A percentile compares a stretch with the other conserved stretches of the same genome.
Conservation (phyloP, 2,329 filamentous ascomycete species). For the Colletotrichum tanaceti region DNA sequence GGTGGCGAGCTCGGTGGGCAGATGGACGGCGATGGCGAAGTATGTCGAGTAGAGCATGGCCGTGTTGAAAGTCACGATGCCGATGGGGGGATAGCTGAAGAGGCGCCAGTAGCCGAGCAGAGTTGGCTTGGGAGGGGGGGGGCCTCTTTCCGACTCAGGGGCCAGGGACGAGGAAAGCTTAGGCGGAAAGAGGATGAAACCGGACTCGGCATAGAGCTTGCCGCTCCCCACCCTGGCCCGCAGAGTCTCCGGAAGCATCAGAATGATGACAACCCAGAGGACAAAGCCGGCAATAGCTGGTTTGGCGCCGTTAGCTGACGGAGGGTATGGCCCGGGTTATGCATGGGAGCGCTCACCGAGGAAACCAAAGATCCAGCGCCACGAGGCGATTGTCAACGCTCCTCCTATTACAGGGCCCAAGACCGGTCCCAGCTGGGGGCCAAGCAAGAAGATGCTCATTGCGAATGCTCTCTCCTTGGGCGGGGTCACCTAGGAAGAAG, state of each 20-base stretch:
- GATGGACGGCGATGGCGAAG: conserved; percentile 48
- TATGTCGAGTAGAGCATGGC: conserved; percentile 50
- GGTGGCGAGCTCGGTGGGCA: conserved; percentile 47
- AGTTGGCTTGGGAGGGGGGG: conserved; percentile 47
- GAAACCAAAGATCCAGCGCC: conserved; percentile 60
- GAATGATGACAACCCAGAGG: conserved; percentile 46
- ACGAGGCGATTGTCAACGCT: conserved; percentile 50
- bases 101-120: conserved; percentile 46
- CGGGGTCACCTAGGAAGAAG: conserved; percentile 48
- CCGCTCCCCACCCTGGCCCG: conserved; percentile 58
- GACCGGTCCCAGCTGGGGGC: conserved; percentile 57
- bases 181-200: conserved; percentile 43
- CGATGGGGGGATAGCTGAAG: conserved; percentile 49
- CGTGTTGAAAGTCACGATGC: conserved; percentile 49
- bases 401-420: conserved; percentile 58
- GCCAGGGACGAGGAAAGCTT: conserved; percentile 44
- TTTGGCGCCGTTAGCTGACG: conserved; percentile 24
- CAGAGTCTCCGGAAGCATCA: conserved; percentile 59
- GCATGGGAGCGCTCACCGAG: conserved; percentile 40
- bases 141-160: conserved; percentile 44
- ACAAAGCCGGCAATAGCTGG: conserved; percentile 47
- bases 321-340: no score
- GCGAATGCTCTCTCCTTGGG: conserved; percentile 51
- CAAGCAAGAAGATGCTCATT: conserved; percentile 56
- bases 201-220: conserved; percentile 42